Evolutionary conservation across 495 filamentous ascomycete genomes (phyloP), one percentile per base, ranked within the genome.

Genomic region (Xylaria curta): DNA sequence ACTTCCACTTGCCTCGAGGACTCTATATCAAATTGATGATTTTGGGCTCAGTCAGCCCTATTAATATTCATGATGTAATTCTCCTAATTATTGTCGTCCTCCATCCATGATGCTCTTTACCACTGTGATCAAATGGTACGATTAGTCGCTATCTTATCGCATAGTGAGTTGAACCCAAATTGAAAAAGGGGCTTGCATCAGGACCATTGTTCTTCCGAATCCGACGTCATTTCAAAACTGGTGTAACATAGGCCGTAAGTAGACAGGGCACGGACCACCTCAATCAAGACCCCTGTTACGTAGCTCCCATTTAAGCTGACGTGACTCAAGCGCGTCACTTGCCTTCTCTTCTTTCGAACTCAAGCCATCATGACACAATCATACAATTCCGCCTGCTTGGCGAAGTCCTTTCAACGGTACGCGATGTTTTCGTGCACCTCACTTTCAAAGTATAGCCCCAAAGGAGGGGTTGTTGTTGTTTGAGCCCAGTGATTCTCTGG

Each of bases 391-490:
- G 75, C 78, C 75, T 75, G 49, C 24, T 75, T 77, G 79, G 81
- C 78, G 70, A 72, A 66, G 54, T 68, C 74, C 68, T 79, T 78
- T 79, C 80, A 75, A 69, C 46, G 68, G 76, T 70, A 81, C 80
- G 76, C 76, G 73, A 70, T 76, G 51, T 66, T 54, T 54, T 69
- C 74, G 60, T 74, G 72, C 71, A 73, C 79, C 72, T 81, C 75
- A 75, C 77, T 78, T 76, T 77, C 78, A 74, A 75, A 83, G 73
- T 78, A 90, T 89, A 91, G 87, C 91, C 93, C 92, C 92, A 93
- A 90, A 77, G 89, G 78, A 78, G 91, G 91, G 91, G 92, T 92
- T 74, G 78, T 79, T 73, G 77, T 79, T 66, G 84, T 85, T 83
- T 92, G 81, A 86, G 72, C 81, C 49, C 3, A 58, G 66, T 40